Percentiles rank a stretch among this genome's conserved stretches.
Evolutionary conservation across 2,329 filamentous ascomycete genomes (phyloP).

Genomic region (Xylaria sp.): DNA sequence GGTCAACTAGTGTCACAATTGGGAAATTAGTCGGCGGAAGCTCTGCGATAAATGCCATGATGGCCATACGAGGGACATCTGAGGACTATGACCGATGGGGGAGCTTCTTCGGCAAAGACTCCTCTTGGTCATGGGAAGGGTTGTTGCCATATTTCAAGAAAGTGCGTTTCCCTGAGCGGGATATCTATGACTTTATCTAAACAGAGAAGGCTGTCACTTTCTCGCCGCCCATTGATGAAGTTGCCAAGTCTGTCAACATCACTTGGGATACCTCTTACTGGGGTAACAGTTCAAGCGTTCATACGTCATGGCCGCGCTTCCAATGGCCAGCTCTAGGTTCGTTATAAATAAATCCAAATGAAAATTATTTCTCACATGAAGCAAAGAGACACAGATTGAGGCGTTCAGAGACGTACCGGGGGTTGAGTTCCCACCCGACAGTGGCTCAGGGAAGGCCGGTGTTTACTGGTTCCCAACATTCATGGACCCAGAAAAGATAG

Average conservation of each 20-base stretch:
- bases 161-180: slow-evolving; percentile 30
- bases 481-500: slow-evolving; percentile 51
- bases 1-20: slow-evolving; percentile 38
- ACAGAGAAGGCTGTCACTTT: slow-evolving; percentile 36
- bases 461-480: slow-evolving; percentile 57
- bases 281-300: slow-evolving; percentile 52
- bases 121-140: slow-evolving; percentile 49
- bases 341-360: neutral
- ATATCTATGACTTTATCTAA: neutral
- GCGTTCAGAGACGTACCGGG: slow-evolving; percentile 53
- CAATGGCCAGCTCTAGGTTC: slow-evolving; percentile 51
- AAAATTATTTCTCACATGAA: slow-evolving; percentile 1
- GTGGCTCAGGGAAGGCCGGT: slow-evolving; percentile 53
- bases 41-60: slow-evolving; percentile 48
- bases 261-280: slow-evolving; percentile 51
- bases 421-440: slow-evolving; percentile 53
- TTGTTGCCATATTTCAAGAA: slow-evolving; percentile 50
- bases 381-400: slow-evolving; percentile 47
- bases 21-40: slow-evolving; percentile 47
- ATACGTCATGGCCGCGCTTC: slow-evolving; percentile 53
- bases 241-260: slow-evolving; percentile 47
- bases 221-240: slow-evolving; percentile 39
- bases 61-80: slow-evolving; percentile 45
- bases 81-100: slow-evolving; percentile 51
- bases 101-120: slow-evolving; percentile 46